Percentiles rank a stretch among this genome's conserved stretches.
These are phyloP conservation scores for Neurospora pannonica DNA, from an alignment of 495 filamentous ascomycete species.

Conservation along the genomic window DNA sequence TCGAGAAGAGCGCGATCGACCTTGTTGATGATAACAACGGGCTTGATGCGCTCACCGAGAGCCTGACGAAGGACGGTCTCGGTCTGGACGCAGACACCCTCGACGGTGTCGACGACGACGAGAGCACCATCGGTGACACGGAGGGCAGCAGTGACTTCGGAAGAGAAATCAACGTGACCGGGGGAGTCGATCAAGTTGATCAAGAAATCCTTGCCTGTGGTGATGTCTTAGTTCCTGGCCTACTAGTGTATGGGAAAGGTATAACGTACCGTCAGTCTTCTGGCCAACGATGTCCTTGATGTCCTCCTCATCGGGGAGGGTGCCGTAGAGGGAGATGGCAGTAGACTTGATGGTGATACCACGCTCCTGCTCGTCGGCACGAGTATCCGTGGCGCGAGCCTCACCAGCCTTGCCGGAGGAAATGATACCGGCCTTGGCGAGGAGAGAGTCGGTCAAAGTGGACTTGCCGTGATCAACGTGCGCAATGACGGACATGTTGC, in stretches of 20 bases:
- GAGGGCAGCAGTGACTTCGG: slow-evolving; percentile 97
- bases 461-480: slow-evolving; percentile 99
- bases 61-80: slow-evolving; percentile 99
- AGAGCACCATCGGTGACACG: slow-evolving; percentile 99
- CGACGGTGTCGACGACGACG: slow-evolving; percentile 98
- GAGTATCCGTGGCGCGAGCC: slow-evolving; percentile 91
- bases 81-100: slow-evolving; percentile 99
- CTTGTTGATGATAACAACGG: slow-evolving; percentile 99
- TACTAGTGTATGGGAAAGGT: background rate
- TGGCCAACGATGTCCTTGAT: slow-evolving; percentile 85
- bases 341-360: slow-evolving; percentile 99
- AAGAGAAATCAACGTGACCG: slow-evolving; percentile 99
- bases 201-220: slow-evolving; percentile 75
- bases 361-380: slow-evolving; percentile 96
- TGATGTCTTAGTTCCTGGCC: background rate
- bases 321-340: slow-evolving; percentile 95
- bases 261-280: slow-evolving; percentile 53
- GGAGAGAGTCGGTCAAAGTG: slow-evolving; percentile 96
- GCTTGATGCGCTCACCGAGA: slow-evolving; percentile 99
- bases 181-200: slow-evolving; percentile 99
- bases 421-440: slow-evolving; percentile 99
- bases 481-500: slow-evolving; percentile 99
- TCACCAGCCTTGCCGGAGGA: slow-evolving; percentile 96
- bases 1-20: slow-evolving; percentile 98
- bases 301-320: slow-evolving; percentile 72